Evolutionary conservation across 164 flowering plant species (phyloP).

Genomic region (Taxillus chinensis): DNA sequence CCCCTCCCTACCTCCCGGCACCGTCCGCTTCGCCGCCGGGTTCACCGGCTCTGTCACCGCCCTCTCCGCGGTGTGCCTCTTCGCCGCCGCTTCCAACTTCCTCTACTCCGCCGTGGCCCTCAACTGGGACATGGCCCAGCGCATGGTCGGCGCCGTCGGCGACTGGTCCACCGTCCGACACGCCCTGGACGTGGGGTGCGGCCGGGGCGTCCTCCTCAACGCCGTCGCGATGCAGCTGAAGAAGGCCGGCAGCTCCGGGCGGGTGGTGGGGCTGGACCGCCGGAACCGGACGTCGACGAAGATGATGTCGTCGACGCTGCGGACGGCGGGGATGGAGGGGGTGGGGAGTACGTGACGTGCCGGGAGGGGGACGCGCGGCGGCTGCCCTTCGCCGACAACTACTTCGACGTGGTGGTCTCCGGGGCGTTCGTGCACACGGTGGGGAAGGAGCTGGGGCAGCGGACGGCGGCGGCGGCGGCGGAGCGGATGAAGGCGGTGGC

Average conservation of each 20-base stretch:
- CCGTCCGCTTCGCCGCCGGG: conserved; percentile 65
- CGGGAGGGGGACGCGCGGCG: conserved; percentile 75
- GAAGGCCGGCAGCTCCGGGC: conserved; percentile 80
- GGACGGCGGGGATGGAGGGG: conserved; percentile 72
- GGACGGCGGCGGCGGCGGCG: conserved; percentile 73
- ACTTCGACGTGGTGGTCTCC: conserved; percentile 90
- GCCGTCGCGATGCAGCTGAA: conserved; percentile 87
- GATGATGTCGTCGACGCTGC: conserved; percentile 31
- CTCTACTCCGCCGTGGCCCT: conserved; percentile 68
- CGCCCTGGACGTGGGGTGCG: conserved; percentile 90
- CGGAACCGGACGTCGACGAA: conserved; percentile 22
- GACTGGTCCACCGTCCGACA: conserved; percentile 80
- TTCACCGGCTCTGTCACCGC: conserved; percentile 72
- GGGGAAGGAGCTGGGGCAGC: conserved; percentile 75
- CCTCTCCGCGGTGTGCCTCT: conserved; percentile 60
- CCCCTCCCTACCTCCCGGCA: conserved; percentile 28
- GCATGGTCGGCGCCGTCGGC: conserved; percentile 52
- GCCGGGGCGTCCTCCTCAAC: conserved; percentile 79
- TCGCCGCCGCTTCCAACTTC: conserved; percentile 73
- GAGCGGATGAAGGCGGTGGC: conserved; percentile 72
- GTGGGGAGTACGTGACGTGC: conserved; percentile 89
- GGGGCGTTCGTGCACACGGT: conserved; percentile 67
- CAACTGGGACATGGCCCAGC: conserved; percentile 77
- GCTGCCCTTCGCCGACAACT: conserved; percentile 68
- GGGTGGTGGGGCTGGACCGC: conserved; percentile 79